phyloP scores from a whole-genome alignment of 805 yeast species.

The Wickerhamiella alocasiicola region DNA sequence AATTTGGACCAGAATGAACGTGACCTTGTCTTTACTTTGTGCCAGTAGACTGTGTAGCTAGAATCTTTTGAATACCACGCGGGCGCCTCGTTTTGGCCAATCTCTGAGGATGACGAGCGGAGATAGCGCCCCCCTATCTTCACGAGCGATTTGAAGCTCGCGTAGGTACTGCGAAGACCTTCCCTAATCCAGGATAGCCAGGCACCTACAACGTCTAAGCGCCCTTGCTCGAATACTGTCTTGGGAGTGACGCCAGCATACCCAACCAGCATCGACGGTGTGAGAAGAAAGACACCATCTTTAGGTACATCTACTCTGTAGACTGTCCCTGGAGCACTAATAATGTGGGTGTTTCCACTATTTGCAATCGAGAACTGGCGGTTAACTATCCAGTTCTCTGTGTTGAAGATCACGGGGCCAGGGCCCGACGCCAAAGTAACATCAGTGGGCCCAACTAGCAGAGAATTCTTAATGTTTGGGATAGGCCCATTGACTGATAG shows the following conservation, averaged over 20 bases:
- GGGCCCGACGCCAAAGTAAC: constrained; percentile 2
- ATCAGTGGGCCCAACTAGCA: constrained; percentile 3
- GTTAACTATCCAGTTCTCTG: constrained; percentile 1
- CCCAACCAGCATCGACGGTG: constrained; percentile 6
- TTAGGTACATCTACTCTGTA: constrained; percentile 10
- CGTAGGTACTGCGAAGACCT: neutral
- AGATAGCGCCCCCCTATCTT: neutral
- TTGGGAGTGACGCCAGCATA: constrained; percentile 5
- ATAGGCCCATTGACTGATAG: neutral
- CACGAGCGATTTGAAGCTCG: neutral
- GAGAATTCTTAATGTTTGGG: neutral
- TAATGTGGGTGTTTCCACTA: neutral
- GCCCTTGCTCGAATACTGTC: constrained; percentile 2
- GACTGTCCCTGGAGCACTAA: constrained; percentile 8
- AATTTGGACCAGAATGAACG: neutral
- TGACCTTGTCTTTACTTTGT: constrained; percentile 4
- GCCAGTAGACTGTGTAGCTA: constrained; percentile 6
- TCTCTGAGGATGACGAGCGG: neutral
- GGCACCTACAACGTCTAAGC: constrained; percentile 1
- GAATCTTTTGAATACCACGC: constrained; percentile 5
- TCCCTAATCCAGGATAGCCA: neutral
- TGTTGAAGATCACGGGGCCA: constrained; percentile 1
- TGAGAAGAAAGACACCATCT: constrained; percentile 1
- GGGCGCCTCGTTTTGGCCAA: neutral
- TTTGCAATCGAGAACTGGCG: constrained; percentile 2